Evolutionary conservation across 1,284 basidiomycete species (phyloP).

Genomic region (Ganoderma resinaceum): DNA sequence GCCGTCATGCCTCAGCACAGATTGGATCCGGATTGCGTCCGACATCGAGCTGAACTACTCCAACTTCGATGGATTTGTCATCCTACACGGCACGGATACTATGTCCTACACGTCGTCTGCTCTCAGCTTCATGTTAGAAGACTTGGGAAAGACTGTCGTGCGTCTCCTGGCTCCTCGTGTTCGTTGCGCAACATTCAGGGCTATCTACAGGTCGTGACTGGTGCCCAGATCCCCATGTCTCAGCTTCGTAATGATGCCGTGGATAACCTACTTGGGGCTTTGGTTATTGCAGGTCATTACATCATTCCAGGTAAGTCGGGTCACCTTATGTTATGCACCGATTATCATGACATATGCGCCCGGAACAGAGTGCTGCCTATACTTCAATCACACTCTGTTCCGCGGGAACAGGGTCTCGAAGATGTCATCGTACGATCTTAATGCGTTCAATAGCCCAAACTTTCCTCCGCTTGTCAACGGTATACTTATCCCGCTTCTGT

Average conservation of each 20-base stretch:
- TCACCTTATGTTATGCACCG: background rate
- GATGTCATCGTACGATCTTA: constrained; percentile 84
- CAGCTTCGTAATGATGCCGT: constrained; percentile 90
- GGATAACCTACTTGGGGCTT: constrained; percentile 87
- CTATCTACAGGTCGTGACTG: constrained; percentile 75
- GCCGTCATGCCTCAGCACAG: constrained; percentile 46
- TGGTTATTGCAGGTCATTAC: constrained; percentile 89
- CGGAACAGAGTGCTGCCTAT: constrained; percentile 76
- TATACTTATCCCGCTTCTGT: constrained; percentile 36
- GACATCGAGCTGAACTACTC: constrained; percentile 92
- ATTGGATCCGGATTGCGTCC: constrained; percentile 89
- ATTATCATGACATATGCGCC: background rate
- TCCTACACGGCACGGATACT: constrained; percentile 94
- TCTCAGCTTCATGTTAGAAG: constrained; percentile 88
- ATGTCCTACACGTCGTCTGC: constrained; percentile 92
- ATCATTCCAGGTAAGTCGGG: constrained; percentile 80
- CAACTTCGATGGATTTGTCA: constrained; percentile 87
- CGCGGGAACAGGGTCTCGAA: constrained; percentile 91
- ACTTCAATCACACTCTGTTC: constrained; percentile 89
- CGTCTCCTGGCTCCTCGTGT: constrained; percentile 19
- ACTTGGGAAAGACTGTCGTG: constrained; percentile 89
- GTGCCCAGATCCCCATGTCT: constrained; percentile 91
- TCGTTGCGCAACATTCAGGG: background rate
- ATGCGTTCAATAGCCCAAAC: constrained; percentile 89
- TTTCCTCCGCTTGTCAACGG: constrained; percentile 86